Evolutionary conservation across 139 green algal species (phyloP), one percentile per base, ranked within the genome.

Genomic region (Parachlorella kessleri): DNA sequence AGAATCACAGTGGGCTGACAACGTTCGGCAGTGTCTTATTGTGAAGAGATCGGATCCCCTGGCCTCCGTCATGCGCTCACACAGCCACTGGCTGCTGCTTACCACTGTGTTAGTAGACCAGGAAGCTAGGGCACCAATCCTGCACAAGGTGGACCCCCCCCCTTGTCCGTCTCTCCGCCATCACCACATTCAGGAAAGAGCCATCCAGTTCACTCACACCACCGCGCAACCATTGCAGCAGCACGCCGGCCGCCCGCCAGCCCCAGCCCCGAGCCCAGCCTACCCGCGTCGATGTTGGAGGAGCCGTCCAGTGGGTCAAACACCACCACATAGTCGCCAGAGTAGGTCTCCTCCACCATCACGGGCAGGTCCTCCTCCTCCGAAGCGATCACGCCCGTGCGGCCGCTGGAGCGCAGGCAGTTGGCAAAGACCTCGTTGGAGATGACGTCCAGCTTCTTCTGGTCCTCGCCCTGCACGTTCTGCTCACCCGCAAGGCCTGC

Each of bases 381-480:
- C 6, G 87, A 95, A 3, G 95, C 97, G 71, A 99, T 95, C 37
- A 98, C 85, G 39, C 94, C 94, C 77, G 78, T 93, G 77, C 64
- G 74, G 36, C 78, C 76, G 37, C 76, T 78, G 35, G 10, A 66
- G 24, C 89, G 85, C 77, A 99, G 89, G 81, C 89, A 95, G 87
- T 98, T 95, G 81, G 83, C 90, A 89, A 99, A 99, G 28, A 99
- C 94, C 66, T 98, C 93, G 86, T 99, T 99, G 77, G 95, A 98
- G 59, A 99, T 89, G 1, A 99, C 96, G 78, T 99, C 97, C 83
- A 99, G 94, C 92, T 99, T 99, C 90, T 99, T 99, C 94, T 99
- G 97, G 87, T 99, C 97, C 91, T 99, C 97, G 23, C 97, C 97
- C 88, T 95, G 84, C 8, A 65, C 64, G 55, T 85, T 86, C 33